Evolutionary conservation across 495 filamentous ascomycete genomes (phyloP), one percentile per base, ranked within the genome.

Genomic region (Lophiotrema nucula): DNA sequence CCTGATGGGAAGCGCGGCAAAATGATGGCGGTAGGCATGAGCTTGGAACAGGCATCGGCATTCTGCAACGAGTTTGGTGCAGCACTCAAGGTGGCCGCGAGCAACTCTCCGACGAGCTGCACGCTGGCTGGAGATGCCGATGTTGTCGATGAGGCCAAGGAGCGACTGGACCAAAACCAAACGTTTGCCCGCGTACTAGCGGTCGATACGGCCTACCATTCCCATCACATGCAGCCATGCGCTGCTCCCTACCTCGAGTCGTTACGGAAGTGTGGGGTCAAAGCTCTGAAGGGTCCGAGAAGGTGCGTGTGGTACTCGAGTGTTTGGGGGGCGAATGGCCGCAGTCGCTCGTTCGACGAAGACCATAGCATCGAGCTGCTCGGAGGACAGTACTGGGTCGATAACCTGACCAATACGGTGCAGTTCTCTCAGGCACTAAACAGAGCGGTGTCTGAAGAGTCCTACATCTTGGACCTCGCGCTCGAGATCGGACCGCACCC

Each of bases 391-490:
- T 58, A 58, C 25, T 58, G 55, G 55, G 39, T 42, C 27, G 23
- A 41, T 6, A 58, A 53, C 25, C 35, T 58, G 35, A 31, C 4
- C 11, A 31, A 28, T 3, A 26, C 55, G 3, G 55, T 85, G 4
- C 67, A 79, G 11, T 85, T 85, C 58, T 67, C 67, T 13, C 72
- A 83, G 24, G 24, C 45, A 18, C 10, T 31, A 3, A 6, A 12
- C 8, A 22, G 25, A 10, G 16, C 6, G 47, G 25, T 3, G 8
- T 13, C 47, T 12, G n/a, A n/a, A n/a, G n/a, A n/a, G n/a, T n/a
- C n/a, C n/a, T n/a, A n/a, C n/a, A n/a, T n/a, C n/a, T 28, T 19
- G 6, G 19, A 47, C 16, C 8, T 47, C 42, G 39, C 69, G 5
- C 35, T 72, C 12, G 72, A 74, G 47, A 56, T 72, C 24, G 72